Conservation (phyloP, 495 filamentous ascomycete species). For the Lophiostoma macrostomum region DNA sequence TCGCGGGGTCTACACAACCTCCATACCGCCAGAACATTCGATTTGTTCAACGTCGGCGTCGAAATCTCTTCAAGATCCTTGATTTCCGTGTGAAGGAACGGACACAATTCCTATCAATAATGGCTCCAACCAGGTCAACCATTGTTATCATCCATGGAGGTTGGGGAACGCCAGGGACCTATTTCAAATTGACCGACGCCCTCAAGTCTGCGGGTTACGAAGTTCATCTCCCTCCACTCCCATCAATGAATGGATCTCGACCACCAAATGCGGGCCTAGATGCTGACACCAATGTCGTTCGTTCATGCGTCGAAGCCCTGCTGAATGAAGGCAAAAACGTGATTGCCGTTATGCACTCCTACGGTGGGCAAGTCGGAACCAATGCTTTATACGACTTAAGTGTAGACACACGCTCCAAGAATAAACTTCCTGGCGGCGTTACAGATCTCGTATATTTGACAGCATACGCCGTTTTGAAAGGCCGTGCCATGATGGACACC, state of each 20-base stretch:
- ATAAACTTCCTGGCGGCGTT: slow-evolving; percentile 29
- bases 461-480: slow-evolving; percentile 33
- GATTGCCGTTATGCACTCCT: slow-evolving; percentile 40
- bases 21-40: too few relatives aligned
- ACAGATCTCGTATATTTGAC: slow-evolving; percentile 39
- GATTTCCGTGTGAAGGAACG: too few relatives aligned
- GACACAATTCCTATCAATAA: too few relatives aligned
- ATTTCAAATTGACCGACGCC: slow-evolving; percentile 35
- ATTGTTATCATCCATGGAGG: slow-evolving; percentile 37
- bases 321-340: slow-evolving; percentile 30
- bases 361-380: slow-evolving; percentile 40
- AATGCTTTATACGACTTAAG: slow-evolving; percentile 36
- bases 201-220: slow-evolving; percentile 35
- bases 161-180: slow-evolving; percentile 38
- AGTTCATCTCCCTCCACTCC: slow-evolving; percentile 37
- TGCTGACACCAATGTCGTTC: slow-evolving; percentile 33
- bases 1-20: too few relatives aligned
- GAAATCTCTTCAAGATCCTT: too few relatives aligned
- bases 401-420: not conserved
- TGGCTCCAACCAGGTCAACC: not conserved
- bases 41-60: too few relatives aligned
- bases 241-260: slow-evolving; percentile 32
- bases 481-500: slow-evolving; percentile 34
- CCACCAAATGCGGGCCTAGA: slow-evolving; percentile 30
- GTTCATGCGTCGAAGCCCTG: slow-evolving; percentile 34